Evolutionary conservation across 83 land plant genomes (phyloP), one percentile per base, ranked within the genome.

Genomic region (Thuja plicata): DNA sequence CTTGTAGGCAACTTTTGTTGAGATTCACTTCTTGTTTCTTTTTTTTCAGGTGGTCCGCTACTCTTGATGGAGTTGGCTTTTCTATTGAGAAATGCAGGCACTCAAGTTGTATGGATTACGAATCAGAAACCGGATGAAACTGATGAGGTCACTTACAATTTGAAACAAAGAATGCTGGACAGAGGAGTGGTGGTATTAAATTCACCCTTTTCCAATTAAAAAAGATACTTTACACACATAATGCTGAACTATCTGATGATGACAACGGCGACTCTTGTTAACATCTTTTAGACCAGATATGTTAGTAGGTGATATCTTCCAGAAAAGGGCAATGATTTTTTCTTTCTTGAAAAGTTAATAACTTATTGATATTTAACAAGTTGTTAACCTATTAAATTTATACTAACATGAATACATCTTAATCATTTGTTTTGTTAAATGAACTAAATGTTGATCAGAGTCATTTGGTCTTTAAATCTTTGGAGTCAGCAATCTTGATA

Each of bases 1-100:
- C 32, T 46, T 46, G 10, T 24, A 27, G 55, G 55, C 24, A 43
- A 27, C 13, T 46, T 45, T 46, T 45, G 46, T 41, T 41, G 55
- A 83, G 55, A 82, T 30, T 27, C 55, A 46, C 27, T 45, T n/a
- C 55, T n/a, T 37, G 3, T 76, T 40, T 55, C 37, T 43, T 60
- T 80, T 54, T 54, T 48, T 88, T 70, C 89, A 97, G 99, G 99
- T 89, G 99, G 99, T 12, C 99, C 99, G 1, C 90, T 97, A 87
- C 88, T 97, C 86, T 84, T 97, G 87, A 96, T 97, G 97, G 99
- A 97, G 94, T 90, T 97, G 55, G 98, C 97, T 17, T 94, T 93
- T 87, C 90, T 97, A 3, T 80, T 97, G 85, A 93, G 95, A 91
- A 87, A 89, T 57, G 96, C 91, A 88, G 95, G 96, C 43, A 89